Percentiles rank a stretch among this genome's conserved stretches.
phyloP scores from a whole-genome alignment of 1,284 basidiomycete genomes.

The Hymenochaete sp. region DNA sequence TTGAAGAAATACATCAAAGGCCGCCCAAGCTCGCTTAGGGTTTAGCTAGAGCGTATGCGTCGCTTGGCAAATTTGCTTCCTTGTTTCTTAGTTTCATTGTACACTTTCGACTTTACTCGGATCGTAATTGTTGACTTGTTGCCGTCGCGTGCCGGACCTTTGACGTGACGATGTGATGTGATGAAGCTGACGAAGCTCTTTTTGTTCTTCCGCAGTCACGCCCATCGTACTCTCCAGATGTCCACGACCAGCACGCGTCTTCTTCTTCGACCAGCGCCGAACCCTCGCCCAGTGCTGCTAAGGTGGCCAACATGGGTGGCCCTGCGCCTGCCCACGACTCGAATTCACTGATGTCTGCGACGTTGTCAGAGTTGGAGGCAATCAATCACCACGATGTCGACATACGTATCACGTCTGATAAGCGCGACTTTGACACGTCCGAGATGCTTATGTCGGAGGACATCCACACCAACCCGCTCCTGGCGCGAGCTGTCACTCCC shows the following conservation, averaged over 20 bases:
- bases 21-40: too few species aligned
- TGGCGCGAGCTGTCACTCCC: slow-evolving; percentile 9
- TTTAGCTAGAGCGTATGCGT: too few species aligned
- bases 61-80: too few species aligned
- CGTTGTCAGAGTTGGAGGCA: not conserved
- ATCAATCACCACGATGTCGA: not conserved
- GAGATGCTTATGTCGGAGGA: slow-evolving; percentile 12
- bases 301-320: not conserved
- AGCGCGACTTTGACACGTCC: not conserved
- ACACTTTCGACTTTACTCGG: too few species aligned
- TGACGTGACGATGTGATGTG: too few species aligned
- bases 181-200: too few species aligned
- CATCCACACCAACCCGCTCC: slow-evolving; percentile 5
- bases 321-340: not conserved
- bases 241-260: not conserved
- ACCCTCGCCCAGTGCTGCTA: not conserved
- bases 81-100: too few species aligned
- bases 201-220: too few species aligned
- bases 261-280: not conserved
- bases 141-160: too few species aligned
- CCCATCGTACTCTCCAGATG: too few species aligned
- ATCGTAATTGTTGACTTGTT: too few species aligned
- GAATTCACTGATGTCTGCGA: not conserved
- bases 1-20: too few species aligned
- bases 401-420: not conserved